Base-by-base conservation (phyloP, 2,329 filamentous ascomycete species). In the Hyphodiscus sp. region DNA sequence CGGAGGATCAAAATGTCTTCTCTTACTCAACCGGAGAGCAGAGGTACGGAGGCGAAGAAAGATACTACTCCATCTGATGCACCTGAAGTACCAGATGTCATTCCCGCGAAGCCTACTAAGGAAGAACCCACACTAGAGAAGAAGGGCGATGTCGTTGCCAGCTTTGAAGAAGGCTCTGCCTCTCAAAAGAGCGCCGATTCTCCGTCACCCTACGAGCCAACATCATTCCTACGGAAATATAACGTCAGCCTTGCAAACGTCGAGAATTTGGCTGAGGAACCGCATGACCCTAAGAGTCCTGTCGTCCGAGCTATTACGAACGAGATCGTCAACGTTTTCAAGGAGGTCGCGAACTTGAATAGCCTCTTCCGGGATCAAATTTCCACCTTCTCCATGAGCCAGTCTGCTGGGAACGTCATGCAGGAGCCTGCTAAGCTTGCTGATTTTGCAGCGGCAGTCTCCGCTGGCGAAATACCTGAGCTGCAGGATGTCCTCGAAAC, bases 291-390 rank as follows among this genome's bases (percentile, higher is more conserved):
- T 67, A 95, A 92, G 72, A 94, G 87, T 65, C 86, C 86, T 18
- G 85, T 94, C 33, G 91, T 97, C 56, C 86, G 90, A 52, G 94
- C 94, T 13, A 84, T 99, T 45, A 94, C 92, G 48, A 96, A 92
- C 66, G 95, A 99, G 73, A 97, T 99, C 57, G 91, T 99, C 68
- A 97, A 96, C 69, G 94, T 96, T 0, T 97, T 96, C 77, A 97
- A 96, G 73, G 91, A 97, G 69, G 90, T 99, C 51, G 92, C 92
- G 10, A 87, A 85, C 45, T 83, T 96, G 72, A 99, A 97, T 73
- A 90, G 88, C 55, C 78, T 99, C 19, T 99, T 99, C 78, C 83
- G 92, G 54, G 94, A 99, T 66, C 94, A 99, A 68, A 95, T 99
- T 52, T 95, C 91, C 0, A 95, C 92, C 1, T 99, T 97, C 68